Conservation (phyloP, 1,284 basidiomycete genomes). For the Trichosporon sp. region DNA sequence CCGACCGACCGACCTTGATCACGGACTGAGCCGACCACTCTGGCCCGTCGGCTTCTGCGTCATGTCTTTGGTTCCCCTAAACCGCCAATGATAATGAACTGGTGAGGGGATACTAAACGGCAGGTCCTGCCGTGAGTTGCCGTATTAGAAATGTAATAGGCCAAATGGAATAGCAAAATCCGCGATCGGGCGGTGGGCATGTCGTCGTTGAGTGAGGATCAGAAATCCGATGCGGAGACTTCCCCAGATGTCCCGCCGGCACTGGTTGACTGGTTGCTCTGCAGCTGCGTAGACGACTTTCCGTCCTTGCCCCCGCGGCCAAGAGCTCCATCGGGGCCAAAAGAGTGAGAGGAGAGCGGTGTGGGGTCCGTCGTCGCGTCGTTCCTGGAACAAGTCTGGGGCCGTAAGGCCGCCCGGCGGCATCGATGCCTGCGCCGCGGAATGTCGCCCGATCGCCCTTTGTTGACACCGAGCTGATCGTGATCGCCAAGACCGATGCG, state of each 20-base stretch:
- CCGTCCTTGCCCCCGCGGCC: slow-evolving; percentile 10
- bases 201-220: not conserved
- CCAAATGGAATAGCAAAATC: slow-evolving; percentile 4
- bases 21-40: no score
- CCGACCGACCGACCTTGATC: not conserved
- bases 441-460: slow-evolving; percentile 6
- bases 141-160: slow-evolving; percentile 5
- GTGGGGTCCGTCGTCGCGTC: not conserved
- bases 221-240: slow-evolving; percentile 1
- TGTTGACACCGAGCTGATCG: slow-evolving; percentile 11
- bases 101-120: not conserved
- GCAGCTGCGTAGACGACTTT: not conserved
- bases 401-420: not conserved
- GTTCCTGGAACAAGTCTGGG: not conserved
- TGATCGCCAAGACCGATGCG: not conserved
- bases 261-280: not conserved
- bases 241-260: not conserved
- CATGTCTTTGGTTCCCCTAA: not conserved
- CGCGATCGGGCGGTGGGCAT: slow-evolving; percentile 12
- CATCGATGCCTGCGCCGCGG: not conserved
- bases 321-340: not conserved
- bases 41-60: not conserved
- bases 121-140: not conserved
- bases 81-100: not conserved
- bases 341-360: not conserved